These are phyloP conservation scores for Coemansia sp. DNA, from an alignment of 192 early-diverging fungal species.

Conservation along the genomic window DNA sequence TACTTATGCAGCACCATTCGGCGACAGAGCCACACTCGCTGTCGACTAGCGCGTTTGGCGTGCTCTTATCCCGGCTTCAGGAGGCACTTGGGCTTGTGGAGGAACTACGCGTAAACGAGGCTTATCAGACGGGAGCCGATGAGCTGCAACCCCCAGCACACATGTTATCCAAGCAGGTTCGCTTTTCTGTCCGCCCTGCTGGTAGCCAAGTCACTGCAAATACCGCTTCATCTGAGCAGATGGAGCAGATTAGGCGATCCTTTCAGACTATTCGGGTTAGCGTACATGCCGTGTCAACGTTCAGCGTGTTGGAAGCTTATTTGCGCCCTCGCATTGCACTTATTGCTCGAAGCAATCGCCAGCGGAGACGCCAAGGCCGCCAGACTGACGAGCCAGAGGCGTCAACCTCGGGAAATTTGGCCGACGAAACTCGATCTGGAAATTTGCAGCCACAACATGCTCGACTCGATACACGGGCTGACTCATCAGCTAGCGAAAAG, in stretches of 20 bases:
- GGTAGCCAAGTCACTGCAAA: conserved; percentile 31
- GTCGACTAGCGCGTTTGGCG: conserved; percentile 44
- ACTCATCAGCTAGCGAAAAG: background rate
- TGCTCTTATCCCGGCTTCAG: conserved; percentile 68
- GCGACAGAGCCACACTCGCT: background rate
- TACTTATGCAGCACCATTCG: background rate
- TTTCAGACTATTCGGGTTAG: conserved; percentile 63
- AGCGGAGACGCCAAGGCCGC: background rate
- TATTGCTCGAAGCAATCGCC: conserved; percentile 1
- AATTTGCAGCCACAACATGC: conserved; percentile 10
- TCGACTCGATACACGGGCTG: conserved; percentile 10
- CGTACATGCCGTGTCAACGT: conserved; percentile 84
- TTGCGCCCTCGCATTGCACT: conserved; percentile 63
- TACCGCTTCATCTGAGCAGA: conserved; percentile 7
- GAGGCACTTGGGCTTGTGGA: conserved; percentile 70
- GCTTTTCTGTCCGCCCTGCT: conserved; percentile 62
- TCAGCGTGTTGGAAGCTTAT: conserved; percentile 78
- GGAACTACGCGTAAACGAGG: conserved; percentile 60
- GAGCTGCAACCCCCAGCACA: conserved; percentile 49
- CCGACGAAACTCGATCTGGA: background rate
- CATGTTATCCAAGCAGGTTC: conserved; percentile 78
- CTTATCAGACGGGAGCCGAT: conserved; percentile 44
- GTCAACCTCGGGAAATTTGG: background rate
- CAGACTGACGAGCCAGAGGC: background rate
- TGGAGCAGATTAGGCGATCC: conserved; percentile 20